Evolutionary conservation across 1,284 basidiomycete species (phyloP), one percentile per base, ranked within the genome.

Genomic region (Heterobasidion occidentale): DNA sequence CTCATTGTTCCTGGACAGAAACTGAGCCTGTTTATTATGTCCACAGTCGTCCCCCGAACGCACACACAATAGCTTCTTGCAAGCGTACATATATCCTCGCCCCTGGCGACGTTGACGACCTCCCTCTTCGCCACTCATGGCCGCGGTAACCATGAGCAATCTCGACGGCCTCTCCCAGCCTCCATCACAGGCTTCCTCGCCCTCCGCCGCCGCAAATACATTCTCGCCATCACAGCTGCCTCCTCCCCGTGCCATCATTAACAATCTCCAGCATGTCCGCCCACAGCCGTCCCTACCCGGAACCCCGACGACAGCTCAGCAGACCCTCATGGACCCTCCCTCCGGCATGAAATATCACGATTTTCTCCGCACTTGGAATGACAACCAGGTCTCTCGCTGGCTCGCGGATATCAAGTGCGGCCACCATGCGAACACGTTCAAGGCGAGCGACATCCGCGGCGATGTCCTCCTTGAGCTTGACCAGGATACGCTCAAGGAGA

Each of bases 401-500:
- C 74, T 92, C 38, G 64, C 77, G 0, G 85, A 89, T 38, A 81
- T 86, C 63, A 88, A 84, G 64, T 93, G 92, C 63, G 79, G 73
- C 0, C 78, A 80, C 36, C 87, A 92, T 65, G 81, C 85, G 1
- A 68, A 77, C 4, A 76, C 80, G 0, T 98, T 98, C 73, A 81
- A 78, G 52, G 76, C 78, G 5, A 90, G 94, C 72, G 93, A 97
- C 67, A 94, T 98, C 62, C 76, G 91, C 48, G 93, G 94, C 9
- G 87, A 90, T 66, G 85, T 97, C 42, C 70, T 98, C 7, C 77
- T 97, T 53, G 94, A 98, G 64, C 74, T 98, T 44, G 94, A 97
- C 65, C 90, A 93, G 71, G 71, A 76, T 5, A 88, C 84, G 2
- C 72, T 98, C 49, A 92, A 88, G 68, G 94, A 97, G 71, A 90